These are phyloP conservation scores for Gymnopilus junonius DNA, from an alignment of 768 basidiomycete species.

Conservation along the genomic window DNA sequence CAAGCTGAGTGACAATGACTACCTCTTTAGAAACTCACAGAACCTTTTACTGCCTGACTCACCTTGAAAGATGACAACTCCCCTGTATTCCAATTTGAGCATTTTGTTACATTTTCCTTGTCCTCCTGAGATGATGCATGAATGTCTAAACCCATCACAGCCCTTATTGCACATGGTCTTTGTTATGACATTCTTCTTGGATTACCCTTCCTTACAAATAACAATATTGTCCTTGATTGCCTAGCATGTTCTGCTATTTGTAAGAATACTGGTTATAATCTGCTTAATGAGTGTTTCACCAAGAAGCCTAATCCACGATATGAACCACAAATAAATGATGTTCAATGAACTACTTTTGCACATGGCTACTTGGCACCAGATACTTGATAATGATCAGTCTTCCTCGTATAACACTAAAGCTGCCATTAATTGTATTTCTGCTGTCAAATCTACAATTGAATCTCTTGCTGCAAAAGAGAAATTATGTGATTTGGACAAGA, in stretches of 20 bases:
- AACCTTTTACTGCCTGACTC: constrained; percentile 2
- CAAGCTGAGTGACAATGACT: background rate
- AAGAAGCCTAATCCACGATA: background rate
- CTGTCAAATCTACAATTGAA: background rate
- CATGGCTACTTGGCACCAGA: background rate
- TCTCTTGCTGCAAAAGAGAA: background rate
- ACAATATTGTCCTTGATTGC: constrained; percentile 11
- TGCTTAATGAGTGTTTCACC: constrained; percentile 4
- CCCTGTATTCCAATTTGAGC: background rate
- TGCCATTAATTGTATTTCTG: background rate
- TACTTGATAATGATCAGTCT: background rate
- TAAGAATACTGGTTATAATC: constrained; percentile 7
- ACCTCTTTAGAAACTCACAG: background rate
- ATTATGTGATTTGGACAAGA: background rate
- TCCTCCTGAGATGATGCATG: constrained; percentile 7
- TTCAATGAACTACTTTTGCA: background rate
- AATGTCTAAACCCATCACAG: constrained; percentile 4
- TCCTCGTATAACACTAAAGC: background rate
- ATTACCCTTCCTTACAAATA: constrained; percentile 3
- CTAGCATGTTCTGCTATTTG: background rate
- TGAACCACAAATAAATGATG: background rate
- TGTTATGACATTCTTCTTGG: constrained; percentile 10
- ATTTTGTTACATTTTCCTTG: constrained; percentile 8
- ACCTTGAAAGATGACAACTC: background rate
- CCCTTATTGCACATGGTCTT: constrained; percentile 13